phyloP scores from a whole-genome alignment of 495 filamentous ascomycete genomes.

The Filosporella fistucella region DNA sequence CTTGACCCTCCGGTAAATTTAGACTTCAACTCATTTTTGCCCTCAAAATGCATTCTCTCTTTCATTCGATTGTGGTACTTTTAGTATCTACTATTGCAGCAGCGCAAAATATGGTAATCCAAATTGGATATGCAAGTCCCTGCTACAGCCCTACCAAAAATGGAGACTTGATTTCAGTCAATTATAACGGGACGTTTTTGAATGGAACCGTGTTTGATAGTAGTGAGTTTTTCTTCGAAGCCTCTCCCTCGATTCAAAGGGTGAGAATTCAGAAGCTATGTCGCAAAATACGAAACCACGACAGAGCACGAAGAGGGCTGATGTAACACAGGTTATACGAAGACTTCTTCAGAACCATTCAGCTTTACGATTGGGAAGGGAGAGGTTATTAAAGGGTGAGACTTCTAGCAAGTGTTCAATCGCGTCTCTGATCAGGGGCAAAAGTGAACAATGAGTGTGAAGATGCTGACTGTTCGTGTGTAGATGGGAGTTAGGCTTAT shows the following conservation, averaged over 20 bases:
- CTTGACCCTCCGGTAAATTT: no score
- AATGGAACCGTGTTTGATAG: slow-evolving; percentile 4
- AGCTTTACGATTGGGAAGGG: slow-evolving; percentile 1
- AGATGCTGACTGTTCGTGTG: neutral
- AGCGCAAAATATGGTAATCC: neutral
- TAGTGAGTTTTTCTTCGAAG: neutral
- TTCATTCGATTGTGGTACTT: no score
- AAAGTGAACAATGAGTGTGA: no score
- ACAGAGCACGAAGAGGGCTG: no score
- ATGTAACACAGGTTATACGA: slow-evolving; percentile 3
- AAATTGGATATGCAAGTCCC: neutral
- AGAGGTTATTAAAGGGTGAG: slow-evolving; percentile 2
- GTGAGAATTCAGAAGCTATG: no score
- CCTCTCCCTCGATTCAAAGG: neutral
- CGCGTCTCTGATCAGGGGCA: neutral
- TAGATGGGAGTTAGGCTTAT: slow-evolving; percentile 2
- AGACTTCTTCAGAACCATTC: slow-evolving; percentile 1
- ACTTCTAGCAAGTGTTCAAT: neutral
- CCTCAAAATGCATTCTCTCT: no score
- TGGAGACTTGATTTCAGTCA: neutral
- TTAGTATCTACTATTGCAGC: neutral
- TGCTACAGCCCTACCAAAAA: slow-evolving; percentile 5
- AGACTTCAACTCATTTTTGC: no score
- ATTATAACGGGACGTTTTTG: slow-evolving; percentile 2
- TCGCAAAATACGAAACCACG: no score